These are phyloP conservation scores for Cercospora nicotianae DNA, from an alignment of 2,329 filamentous ascomycete species.

Conservation along the genomic window DNA sequence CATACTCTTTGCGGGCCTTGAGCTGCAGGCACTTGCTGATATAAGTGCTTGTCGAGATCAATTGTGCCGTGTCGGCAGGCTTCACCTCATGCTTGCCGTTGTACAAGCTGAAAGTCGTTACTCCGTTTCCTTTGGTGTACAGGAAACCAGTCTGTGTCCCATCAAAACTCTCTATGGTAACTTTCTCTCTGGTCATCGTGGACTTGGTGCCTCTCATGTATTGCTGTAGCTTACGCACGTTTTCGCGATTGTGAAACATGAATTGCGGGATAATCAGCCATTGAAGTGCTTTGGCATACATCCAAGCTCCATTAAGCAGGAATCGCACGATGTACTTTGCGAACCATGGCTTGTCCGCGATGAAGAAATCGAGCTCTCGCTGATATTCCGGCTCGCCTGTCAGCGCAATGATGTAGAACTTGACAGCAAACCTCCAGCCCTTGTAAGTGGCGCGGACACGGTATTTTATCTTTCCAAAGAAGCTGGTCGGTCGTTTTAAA, in stretches of 20 bases:
- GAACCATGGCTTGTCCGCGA: slow-evolving; percentile 7
- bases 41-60: slow-evolving; percentile 52
- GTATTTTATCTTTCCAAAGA: slow-evolving; percentile 12
- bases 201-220: slow-evolving; percentile 16
- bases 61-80: slow-evolving; percentile 44
- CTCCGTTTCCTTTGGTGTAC: slow-evolving; percentile 6
- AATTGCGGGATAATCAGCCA: slow-evolving; percentile 11
- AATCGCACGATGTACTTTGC: background rate
- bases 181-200: slow-evolving; percentile 8
- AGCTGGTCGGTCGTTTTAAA: background rate
- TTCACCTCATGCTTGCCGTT: slow-evolving; percentile 45
- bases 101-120: slow-evolving; percentile 37
- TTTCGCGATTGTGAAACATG: slow-evolving; percentile 10
- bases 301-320: slow-evolving; percentile 13
- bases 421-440: slow-evolving; percentile 13
- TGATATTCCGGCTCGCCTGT: slow-evolving; percentile 16
- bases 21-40: slow-evolving; percentile 49
- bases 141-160: slow-evolving; percentile 12
- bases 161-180: slow-evolving; percentile 1
- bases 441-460: slow-evolving; percentile 11
- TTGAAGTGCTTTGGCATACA: slow-evolving; percentile 13
- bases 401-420: slow-evolving; percentile 15
- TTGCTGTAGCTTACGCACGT: slow-evolving; percentile 2
- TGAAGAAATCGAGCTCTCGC: slow-evolving; percentile 15
- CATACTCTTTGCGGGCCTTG: slow-evolving; percentile 47